Base-by-base conservation (phyloP, 306 rosid genomes). In the Gynostemma pentaphyllum region DNA sequence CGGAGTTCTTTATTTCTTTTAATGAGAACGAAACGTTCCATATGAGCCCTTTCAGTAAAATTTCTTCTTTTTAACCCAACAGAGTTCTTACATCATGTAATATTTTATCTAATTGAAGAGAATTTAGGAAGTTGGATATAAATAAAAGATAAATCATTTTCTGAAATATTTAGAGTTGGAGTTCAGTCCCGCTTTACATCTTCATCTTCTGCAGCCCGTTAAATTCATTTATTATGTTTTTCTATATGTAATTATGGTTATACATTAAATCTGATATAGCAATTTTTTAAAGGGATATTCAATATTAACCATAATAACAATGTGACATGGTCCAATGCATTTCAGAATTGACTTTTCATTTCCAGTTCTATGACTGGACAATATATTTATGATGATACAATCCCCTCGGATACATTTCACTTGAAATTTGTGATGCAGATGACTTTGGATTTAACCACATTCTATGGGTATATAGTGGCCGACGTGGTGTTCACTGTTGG, bases 401-500 rank as follows among this genome's bases (percentile, higher is more conserved):
- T 44, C 40, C n/a, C 40, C 8, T 28, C 6, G 12, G 27, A 27
- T 56, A 70, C 62, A 36, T 22, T 15, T 26, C 27, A 13, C 45
- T 15, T 66, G 44, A 39, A 26, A 19, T 48, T 30, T 70, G 42
- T 78, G 18, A 70, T 78, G 65, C 80, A 90, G 96, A 81, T 81
- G 96, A 90, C 76, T 90, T 90, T 72, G 96, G 91, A 60, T 85
- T 87, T 74, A 80, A 76, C 41, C 97, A 87, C 79, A 79, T 91
- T 66, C 86, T 87, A 10, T 91, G 98, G 98, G 96, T 79, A 39
- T 91, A 76, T 76, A 91, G 98, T 77, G 98, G 98, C 29, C 82
- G 96, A 14, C 89, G 96, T 67, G 98, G 96, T 45, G 96, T 91
- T 77, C 98, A 88, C 66, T 91, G 94, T 71, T 92, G 99, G 99